Evolutionary conservation across 83 land plant species (phyloP).

Genomic region (Diphasiastrum complanatum): DNA sequence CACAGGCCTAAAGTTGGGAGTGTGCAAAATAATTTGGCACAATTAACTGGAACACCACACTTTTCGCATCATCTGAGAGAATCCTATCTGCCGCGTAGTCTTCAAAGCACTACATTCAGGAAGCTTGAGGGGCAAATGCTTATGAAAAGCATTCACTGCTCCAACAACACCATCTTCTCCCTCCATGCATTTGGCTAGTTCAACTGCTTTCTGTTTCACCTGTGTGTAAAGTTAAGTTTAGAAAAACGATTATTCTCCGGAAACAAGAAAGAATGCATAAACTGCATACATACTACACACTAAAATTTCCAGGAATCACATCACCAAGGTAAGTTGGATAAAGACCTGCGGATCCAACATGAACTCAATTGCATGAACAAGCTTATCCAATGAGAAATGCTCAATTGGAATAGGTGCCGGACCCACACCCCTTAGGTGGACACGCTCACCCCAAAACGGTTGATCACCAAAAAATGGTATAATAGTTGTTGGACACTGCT

Average conservation of each 20-base stretch:
- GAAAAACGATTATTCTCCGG: neutral
- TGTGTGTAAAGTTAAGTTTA: slow-evolving; percentile 15
- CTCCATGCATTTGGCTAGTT: slow-evolving; percentile 62
- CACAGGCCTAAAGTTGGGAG: too few species aligned
- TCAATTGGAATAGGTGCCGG: slow-evolving; percentile 74
- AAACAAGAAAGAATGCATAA: neutral
- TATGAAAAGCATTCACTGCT: slow-evolving; percentile 85
- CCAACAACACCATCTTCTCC: slow-evolving; percentile 83
- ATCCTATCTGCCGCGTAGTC: too few species aligned
- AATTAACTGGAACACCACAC: too few species aligned
- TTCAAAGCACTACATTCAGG: too few species aligned
- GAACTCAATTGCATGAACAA: slow-evolving; percentile 59
- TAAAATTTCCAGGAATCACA: neutral
- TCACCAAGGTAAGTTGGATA: neutral
- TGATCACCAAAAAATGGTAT: slow-evolving; percentile 88
- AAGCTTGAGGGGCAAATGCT: slow-evolving; percentile 34
- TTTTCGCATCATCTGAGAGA: too few species aligned
- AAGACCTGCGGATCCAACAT: slow-evolving; percentile 67
- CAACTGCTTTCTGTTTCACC: slow-evolving; percentile 75
- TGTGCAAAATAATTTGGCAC: too few species aligned
- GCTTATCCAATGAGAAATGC: slow-evolving; percentile 53
- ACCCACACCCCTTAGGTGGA: slow-evolving; percentile 70
- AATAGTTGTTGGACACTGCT: slow-evolving; percentile 79
- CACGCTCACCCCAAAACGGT: slow-evolving; percentile 84
- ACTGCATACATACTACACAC: neutral